Percentiles rank a stretch among this genome's conserved stretches.
These are phyloP conservation scores for Pseudogymnoascus sp. DNA, from an alignment of 2,329 filamentous ascomycete species.

Conservation along the genomic window DNA sequence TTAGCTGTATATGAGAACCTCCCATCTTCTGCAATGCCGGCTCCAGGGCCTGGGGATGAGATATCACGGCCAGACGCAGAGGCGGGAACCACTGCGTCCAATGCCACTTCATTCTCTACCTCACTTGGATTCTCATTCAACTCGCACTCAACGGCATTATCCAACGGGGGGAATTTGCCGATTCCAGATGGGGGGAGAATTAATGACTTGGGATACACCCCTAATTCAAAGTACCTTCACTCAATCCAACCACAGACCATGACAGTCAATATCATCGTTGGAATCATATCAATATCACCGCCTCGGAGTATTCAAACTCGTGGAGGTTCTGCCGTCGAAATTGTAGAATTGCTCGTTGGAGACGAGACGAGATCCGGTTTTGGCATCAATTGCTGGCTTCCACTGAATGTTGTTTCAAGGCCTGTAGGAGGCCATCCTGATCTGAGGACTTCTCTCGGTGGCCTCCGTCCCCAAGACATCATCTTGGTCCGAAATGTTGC, in stretches of 20 bases:
- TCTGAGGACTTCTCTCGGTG: constrained; percentile 27
- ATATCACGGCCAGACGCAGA: constrained; percentile 11
- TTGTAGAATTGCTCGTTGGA: constrained; percentile 72
- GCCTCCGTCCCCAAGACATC: constrained; percentile 63
- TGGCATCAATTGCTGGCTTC: constrained; percentile 75
- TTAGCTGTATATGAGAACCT: constrained; percentile 61
- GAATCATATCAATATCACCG: constrained; percentile 63
- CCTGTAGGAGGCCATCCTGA: constrained; percentile 21
- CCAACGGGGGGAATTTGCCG: constrained; percentile 4
- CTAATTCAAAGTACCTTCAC: constrained; percentile 54
- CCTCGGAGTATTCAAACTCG: constrained; percentile 61
- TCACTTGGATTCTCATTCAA: constrained; percentile 14
- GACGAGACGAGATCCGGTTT: constrained; percentile 81
- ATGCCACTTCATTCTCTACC: constrained; percentile 28
- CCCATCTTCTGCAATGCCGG: constrained; percentile 49
- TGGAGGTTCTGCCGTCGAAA: constrained; percentile 51
- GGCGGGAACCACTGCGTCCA: constrained; percentile 29
- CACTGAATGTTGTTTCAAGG: constrained; percentile 46
- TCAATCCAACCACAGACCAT: constrained; percentile 71
- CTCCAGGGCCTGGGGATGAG: not conserved
- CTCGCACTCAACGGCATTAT: constrained; percentile 24
- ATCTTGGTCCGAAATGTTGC: constrained; percentile 74
- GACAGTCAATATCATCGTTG: constrained; percentile 74
- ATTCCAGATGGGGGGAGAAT: constrained; percentile 33
- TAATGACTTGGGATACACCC: constrained; percentile 61